A percentile compares a stretch with the other conserved stretches of the same genome.
phyloP scores from a whole-genome alignment of 768 basidiomycete species.

The Boletus reticuloceps region DNA sequence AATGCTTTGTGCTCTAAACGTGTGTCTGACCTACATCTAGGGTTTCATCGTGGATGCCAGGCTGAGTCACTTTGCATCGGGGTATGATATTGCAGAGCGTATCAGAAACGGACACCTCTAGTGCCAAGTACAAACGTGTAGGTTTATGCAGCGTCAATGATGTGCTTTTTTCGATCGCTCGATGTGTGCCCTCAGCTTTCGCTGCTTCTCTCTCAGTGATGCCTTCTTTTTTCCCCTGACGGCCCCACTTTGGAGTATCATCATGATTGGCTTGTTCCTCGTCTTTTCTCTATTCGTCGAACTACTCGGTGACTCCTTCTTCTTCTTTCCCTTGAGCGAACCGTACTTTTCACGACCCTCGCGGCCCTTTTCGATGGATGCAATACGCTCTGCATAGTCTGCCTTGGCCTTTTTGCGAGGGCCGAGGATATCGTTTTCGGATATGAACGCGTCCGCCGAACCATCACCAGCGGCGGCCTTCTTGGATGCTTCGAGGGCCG shows the following conservation, averaged over 20 bases:
- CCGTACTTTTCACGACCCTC: slow-evolving; percentile 95
- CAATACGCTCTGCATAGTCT: slow-evolving; percentile 91
- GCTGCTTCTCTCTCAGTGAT: slow-evolving; percentile 78
- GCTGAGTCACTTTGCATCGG: slow-evolving; percentile 71
- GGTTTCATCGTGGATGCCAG: slow-evolving; percentile 73
- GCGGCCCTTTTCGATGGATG: slow-evolving; percentile 85
- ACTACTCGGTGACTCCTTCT: slow-evolving; percentile 76
- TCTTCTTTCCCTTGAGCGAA: slow-evolving; percentile 88
- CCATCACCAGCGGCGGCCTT: slow-evolving; percentile 49
- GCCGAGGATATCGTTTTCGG: slow-evolving; percentile 90
- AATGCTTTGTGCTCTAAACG: background rate
- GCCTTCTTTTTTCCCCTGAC: slow-evolving; percentile 85
- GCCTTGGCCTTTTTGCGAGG: slow-evolving; percentile 92
- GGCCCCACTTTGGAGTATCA: slow-evolving; percentile 75
- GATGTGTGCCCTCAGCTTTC: slow-evolving; percentile 72
- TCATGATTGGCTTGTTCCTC: slow-evolving; percentile 94
- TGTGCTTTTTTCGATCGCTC: slow-evolving; percentile 58
- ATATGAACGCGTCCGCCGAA: slow-evolving; percentile 57
- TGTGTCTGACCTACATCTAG: slow-evolving; percentile 27
- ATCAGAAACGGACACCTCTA: slow-evolving; percentile 31
- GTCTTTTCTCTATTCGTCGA: slow-evolving; percentile 92
- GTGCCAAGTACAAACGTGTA: background rate
- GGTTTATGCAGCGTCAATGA: slow-evolving; percentile 16
- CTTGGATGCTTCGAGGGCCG: slow-evolving; percentile 69
- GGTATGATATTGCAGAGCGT: slow-evolving; percentile 56